Percentiles rank a stretch among this genome's conserved stretches.
These are phyloP conservation scores for Pseudotsuga menziesii DNA, from an alignment of 75 land plant genomes.

Conservation along the genomic window DNA sequence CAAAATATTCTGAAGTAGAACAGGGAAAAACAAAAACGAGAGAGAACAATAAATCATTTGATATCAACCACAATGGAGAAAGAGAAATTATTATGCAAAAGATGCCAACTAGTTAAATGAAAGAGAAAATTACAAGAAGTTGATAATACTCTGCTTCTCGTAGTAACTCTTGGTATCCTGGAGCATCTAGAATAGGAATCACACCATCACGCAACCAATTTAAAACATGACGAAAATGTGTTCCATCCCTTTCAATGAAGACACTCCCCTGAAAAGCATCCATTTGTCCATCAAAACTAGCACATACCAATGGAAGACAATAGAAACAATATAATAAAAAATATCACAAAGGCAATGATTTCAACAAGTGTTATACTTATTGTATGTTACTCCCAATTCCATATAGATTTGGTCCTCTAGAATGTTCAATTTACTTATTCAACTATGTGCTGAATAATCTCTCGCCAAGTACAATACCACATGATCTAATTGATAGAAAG, in stretches of 20 bases:
- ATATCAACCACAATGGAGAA: neutral
- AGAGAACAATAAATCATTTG: too few relatives aligned
- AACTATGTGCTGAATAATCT: neutral
- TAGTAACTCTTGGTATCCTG: slow-evolving; percentile 64
- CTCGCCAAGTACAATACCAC: neutral
- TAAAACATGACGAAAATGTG: slow-evolving; percentile 82
- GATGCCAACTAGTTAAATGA: neutral
- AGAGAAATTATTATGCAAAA: neutral
- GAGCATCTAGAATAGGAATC: slow-evolving; percentile 46
- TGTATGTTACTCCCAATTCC: neutral
- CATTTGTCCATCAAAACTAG: slow-evolving; percentile 8
- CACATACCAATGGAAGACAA: neutral
- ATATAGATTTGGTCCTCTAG: neutral
- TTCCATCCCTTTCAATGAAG: slow-evolving; percentile 95
- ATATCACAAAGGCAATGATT: neutral
- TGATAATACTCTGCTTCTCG: slow-evolving; percentile 95
- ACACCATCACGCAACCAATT: slow-evolving; percentile 93
- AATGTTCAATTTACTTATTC: neutral
- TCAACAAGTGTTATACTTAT: neutral
- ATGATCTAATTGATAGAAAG: too few relatives aligned
- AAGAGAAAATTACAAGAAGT: slow-evolving; percentile 46
- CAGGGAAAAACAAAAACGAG: neutral
- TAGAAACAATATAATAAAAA: neutral
- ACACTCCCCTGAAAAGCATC: slow-evolving; percentile 54
- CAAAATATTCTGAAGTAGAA: neutral